A percentile compares a stretch with the other conserved stretches of the same genome.
These are phyloP conservation scores for Tuber umbilicatum DNA, from an alignment of 495 filamentous ascomycete genomes.

Conservation along the genomic window DNA sequence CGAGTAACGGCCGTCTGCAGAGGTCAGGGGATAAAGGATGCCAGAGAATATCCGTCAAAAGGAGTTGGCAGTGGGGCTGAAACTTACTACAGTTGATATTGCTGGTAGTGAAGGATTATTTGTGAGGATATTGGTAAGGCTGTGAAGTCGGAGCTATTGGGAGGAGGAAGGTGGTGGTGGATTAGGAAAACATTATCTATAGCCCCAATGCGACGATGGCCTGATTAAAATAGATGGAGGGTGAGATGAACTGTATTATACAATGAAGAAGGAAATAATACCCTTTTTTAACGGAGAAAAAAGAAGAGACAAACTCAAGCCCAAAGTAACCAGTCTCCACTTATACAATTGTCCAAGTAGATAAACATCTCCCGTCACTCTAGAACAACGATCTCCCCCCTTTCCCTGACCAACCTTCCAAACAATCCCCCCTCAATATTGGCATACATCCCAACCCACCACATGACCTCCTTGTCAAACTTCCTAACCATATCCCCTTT, in stretches of 20 bases:
- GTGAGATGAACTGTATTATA: neutral
- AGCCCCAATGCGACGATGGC: neutral
- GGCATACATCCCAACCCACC: neutral
- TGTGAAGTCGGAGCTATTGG: neutral
- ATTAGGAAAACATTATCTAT: neutral
- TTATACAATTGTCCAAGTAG: neutral
- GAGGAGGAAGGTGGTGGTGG: neutral
- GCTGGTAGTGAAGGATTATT: neutral
- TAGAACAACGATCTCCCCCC: neutral
- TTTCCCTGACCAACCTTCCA: slow-evolving; percentile 1
- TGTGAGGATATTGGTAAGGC: neutral
- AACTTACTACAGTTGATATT: neutral
- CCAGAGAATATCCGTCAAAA: neutral
- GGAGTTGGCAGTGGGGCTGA: neutral
- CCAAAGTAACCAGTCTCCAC: neutral
- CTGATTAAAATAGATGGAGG: neutral
- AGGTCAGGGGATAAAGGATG: neutral
- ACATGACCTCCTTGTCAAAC: neutral
- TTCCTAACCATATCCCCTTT: neutral
- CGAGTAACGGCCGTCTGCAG: neutral
- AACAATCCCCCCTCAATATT: neutral
- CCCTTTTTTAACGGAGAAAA: neutral
- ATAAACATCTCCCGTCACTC: neutral
- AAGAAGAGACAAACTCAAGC: neutral
- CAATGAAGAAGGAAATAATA: neutral